A percentile compares a stretch with the other conserved stretches of the same genome.
Conservation (phyloP, 345 rosid genomes). For the Citrus australasica region DNA sequence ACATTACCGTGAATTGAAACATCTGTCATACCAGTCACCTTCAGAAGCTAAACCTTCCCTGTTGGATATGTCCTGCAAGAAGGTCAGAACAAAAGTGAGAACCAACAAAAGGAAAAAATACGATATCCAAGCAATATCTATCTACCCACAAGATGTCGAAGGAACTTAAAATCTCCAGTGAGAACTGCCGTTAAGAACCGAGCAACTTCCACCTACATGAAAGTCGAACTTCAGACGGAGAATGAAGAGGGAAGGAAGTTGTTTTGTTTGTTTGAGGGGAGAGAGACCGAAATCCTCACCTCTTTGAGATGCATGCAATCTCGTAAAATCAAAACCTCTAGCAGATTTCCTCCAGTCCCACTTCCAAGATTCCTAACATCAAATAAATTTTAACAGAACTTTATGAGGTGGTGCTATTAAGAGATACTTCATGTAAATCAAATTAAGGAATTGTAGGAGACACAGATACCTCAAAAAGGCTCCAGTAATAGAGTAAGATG, state of each 20-base stretch:
- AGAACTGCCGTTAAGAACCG: constrained; percentile 56
- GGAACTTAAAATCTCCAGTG: constrained; percentile 66
- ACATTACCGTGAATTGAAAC: constrained; percentile 49
- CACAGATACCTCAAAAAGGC: constrained; percentile 63
- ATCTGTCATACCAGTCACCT: constrained; percentile 53
- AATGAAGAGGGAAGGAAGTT: background rate
- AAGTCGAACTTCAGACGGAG: constrained; percentile 9
- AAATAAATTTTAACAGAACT: background rate
- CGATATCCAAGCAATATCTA: constrained; percentile 8
- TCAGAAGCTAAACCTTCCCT: constrained; percentile 68
- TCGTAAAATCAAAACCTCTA: constrained; percentile 71
- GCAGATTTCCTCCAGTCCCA: constrained; percentile 42
- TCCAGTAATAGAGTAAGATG: constrained; percentile 67
- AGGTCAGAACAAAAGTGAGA: constrained; percentile 17
- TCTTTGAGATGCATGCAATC: constrained; percentile 76
- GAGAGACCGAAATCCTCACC: constrained; percentile 35
- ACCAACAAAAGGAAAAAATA: constrained; percentile 5
- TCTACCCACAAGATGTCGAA: constrained; percentile 60
- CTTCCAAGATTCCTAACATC: constrained; percentile 61
- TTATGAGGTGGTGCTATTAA: background rate
- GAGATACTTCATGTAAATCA: constrained; percentile 4
- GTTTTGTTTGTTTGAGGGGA: background rate
- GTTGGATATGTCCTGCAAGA: constrained; percentile 68
- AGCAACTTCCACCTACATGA: constrained; percentile 60
- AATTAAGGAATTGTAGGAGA: background rate